Conservation (phyloP, 192 early-diverging fungal species). For the Lunasporangiospora selenospora region DNA sequence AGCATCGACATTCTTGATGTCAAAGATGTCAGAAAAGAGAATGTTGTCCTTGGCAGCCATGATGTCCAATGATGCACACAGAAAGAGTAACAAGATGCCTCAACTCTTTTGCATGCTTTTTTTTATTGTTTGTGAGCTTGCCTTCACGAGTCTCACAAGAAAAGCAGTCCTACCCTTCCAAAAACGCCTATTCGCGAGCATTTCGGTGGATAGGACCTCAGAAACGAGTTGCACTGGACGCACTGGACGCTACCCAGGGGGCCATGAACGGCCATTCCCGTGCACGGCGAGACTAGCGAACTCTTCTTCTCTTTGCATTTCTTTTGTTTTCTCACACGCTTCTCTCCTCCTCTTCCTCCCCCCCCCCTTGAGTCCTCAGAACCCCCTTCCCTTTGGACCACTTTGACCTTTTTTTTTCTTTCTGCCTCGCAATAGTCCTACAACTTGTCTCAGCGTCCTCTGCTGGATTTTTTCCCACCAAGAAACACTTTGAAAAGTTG, state of each 20-base stretch:
- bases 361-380: background rate
- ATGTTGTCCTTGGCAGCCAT: constrained; percentile 78
- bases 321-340: background rate
- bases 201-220: background rate
- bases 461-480: background rate
- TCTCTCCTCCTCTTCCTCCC: background rate
- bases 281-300: too few species aligned
- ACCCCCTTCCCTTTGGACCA: background rate
- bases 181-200: too few species aligned
- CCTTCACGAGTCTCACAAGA: too few species aligned
- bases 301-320: background rate
- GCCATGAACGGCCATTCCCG: too few species aligned
- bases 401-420: background rate
- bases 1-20: constrained; percentile 87
- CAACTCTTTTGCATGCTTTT: too few species aligned
- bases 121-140: too few species aligned
- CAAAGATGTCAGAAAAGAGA: constrained; percentile 89
- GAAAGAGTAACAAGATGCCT: too few species aligned
- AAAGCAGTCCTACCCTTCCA: too few species aligned
- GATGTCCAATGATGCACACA: constrained; percentile 19
- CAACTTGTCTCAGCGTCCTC: background rate
- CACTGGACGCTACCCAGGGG: too few species aligned
- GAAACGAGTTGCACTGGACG: too few species aligned
- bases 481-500: background rate
- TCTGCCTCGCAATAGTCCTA: background rate